Percentiles rank a stretch among this genome's conserved stretches.
Evolutionary conservation across 2,329 filamentous ascomycete species (phyloP).

Genomic region (Fusarium bulbicola): DNA sequence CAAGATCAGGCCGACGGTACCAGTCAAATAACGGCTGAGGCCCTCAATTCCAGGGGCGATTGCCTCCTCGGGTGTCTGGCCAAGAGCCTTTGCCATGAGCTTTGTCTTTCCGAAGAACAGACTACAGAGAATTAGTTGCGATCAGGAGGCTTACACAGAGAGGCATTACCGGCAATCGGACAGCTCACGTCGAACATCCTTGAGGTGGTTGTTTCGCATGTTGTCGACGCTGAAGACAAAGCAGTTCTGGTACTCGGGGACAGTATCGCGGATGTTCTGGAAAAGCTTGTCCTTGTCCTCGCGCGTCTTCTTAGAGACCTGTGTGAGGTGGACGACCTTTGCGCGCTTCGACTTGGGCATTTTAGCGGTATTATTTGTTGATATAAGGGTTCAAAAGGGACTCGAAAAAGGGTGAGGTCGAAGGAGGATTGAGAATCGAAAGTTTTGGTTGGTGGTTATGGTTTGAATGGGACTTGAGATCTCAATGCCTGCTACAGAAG

Average conservation of each 20-base stretch:
- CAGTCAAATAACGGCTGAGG: slow-evolving; percentile 75
- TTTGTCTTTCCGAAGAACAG: slow-evolving; percentile 99
- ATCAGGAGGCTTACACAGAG: neutral
- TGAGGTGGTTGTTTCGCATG: slow-evolving; percentile 97
- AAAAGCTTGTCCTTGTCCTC: slow-evolving; percentile 93
- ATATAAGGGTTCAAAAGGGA: neutral
- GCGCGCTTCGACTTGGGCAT: slow-evolving; percentile 98
- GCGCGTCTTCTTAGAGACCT: slow-evolving; percentile 90
- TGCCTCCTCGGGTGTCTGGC: slow-evolving; percentile 79
- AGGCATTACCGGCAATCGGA: slow-evolving; percentile 78
- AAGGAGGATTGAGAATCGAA: slow-evolving; percentile 3
- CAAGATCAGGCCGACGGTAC: slow-evolving; percentile 90
- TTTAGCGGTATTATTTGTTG: slow-evolving; percentile 40
- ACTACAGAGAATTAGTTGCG: slow-evolving; percentile 54
- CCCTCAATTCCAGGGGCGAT: slow-evolving; percentile 79
- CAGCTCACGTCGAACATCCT: slow-evolving; percentile 87
- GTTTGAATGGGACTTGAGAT: slow-evolving; percentile 10
- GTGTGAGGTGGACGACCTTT: slow-evolving; percentile 87
- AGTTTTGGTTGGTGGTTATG: neutral
- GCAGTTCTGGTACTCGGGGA: slow-evolving; percentile 87
- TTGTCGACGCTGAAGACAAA: slow-evolving; percentile 96
- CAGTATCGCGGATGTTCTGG: slow-evolving; percentile 83
- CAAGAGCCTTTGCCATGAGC: slow-evolving; percentile 96
- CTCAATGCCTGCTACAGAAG: slow-evolving; percentile 34
- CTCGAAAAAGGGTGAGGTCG: neutral